phyloP scores from a whole-genome alignment of 805 yeast species.

The Lachancea sp. region DNA sequence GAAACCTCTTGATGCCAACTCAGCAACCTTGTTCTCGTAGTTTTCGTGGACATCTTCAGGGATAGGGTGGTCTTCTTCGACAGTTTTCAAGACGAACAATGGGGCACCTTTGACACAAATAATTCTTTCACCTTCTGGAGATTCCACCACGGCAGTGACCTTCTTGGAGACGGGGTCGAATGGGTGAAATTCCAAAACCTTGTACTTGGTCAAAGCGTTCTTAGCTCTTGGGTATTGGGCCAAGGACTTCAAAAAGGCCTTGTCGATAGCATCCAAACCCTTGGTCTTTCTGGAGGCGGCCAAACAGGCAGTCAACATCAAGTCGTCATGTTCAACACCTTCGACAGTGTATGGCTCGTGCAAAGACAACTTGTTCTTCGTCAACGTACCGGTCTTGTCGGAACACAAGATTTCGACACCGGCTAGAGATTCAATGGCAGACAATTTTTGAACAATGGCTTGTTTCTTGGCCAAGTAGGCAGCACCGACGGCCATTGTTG shows the following conservation, averaged over 20 bases:
- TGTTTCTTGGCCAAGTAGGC: slow-evolving; percentile 95
- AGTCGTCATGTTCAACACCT: slow-evolving; percentile 93
- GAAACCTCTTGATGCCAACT: slow-evolving; percentile 97
- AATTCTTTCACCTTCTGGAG: slow-evolving; percentile 93
- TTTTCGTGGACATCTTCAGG: slow-evolving; percentile 91
- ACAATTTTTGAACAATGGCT: slow-evolving; percentile 93
- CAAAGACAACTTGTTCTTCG: slow-evolving; percentile 92
- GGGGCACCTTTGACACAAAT: slow-evolving; percentile 98
- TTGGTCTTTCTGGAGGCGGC: slow-evolving; percentile 98
- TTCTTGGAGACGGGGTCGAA: slow-evolving; percentile 97
- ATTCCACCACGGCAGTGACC: slow-evolving; percentile 90
- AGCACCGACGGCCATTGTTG: slow-evolving; percentile 99
- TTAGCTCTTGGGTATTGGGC: slow-evolving; percentile 86
- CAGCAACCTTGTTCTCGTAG: slow-evolving; percentile 96
- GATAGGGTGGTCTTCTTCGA: slow-evolving; percentile 93
- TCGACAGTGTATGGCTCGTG: slow-evolving; percentile 97
- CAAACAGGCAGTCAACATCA: slow-evolving; percentile 95
- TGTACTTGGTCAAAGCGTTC: slow-evolving; percentile 86
- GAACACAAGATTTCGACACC: slow-evolving; percentile 98
- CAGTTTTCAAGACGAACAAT: slow-evolving; percentile 91
- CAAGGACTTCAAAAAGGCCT: slow-evolving; percentile 91
- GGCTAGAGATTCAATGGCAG: slow-evolving; percentile 95
- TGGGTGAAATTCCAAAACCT: slow-evolving; percentile 92
- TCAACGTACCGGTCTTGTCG: slow-evolving; percentile 96
- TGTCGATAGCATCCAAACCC: slow-evolving; percentile 96